phyloP scores from a whole-genome alignment of 2,329 filamentous ascomycete genomes.

The Trichoderma semiorbis region DNA sequence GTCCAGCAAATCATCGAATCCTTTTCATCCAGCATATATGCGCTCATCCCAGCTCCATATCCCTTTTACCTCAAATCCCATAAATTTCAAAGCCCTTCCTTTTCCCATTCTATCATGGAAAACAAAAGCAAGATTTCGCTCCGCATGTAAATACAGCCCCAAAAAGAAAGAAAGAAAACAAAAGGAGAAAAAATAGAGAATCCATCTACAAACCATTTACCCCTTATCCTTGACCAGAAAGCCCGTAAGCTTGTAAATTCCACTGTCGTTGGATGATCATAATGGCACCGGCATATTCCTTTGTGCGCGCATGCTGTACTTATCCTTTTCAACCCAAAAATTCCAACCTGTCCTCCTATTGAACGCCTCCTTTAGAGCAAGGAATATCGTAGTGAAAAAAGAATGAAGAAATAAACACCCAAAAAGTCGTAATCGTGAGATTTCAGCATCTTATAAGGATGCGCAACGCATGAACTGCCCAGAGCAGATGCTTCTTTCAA shows the following conservation, averaged over 20 bases:
- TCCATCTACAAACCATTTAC: not conserved
- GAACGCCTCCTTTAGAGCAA: conserved; percentile 3
- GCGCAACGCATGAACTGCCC: not conserved
- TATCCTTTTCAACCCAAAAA: not conserved
- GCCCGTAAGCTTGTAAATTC: not conserved
- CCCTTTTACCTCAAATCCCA: not conserved
- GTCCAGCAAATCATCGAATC: not conserved
- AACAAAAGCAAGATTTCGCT: not conserved
- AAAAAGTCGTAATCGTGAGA: conserved; percentile 14
- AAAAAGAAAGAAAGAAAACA: not conserved
- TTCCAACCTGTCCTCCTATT: not conserved
- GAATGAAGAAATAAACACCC: not conserved
- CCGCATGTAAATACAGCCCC: not conserved
- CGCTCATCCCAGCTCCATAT: not conserved
- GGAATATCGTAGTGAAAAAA: not conserved
- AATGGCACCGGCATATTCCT: not conserved
- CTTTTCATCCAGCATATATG: conserved; percentile 1
- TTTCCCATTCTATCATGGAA: not conserved
- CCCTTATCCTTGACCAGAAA: not conserved
- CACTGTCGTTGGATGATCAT: not conserved
- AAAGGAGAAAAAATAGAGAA: not conserved
- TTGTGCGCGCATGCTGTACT: not conserved
- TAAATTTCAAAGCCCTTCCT: not conserved
- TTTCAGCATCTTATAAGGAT: not conserved
- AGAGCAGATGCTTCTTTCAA: not conserved